Conservation (phyloP, 1,284 basidiomycete species). For the Cutaneotrichosporon daszewskae region DNA sequence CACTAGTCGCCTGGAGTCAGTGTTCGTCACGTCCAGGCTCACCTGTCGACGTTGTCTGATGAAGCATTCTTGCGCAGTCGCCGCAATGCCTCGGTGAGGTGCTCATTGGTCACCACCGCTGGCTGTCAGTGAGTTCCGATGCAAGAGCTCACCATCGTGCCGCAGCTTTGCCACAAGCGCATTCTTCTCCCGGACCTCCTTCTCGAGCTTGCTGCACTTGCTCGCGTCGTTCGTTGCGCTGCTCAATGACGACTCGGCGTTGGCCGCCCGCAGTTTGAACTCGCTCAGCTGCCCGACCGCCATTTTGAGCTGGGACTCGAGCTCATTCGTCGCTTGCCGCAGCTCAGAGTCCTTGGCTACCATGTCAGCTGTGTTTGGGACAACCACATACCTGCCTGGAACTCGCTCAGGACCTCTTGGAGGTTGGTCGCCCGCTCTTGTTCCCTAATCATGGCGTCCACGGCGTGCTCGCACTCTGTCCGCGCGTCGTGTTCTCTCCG, state of each 20-base stretch:
- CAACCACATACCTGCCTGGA: slow-evolving; percentile 68
- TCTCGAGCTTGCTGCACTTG: slow-evolving; percentile 66
- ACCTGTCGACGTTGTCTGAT: slow-evolving; percentile 80
- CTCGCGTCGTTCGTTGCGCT: slow-evolving; percentile 64
- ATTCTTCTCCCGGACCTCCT: slow-evolving; percentile 91
- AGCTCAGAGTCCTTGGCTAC: slow-evolving; percentile 54
- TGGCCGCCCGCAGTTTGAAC: slow-evolving; percentile 75
- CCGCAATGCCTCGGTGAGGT: slow-evolving; percentile 93
- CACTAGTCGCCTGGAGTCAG: slow-evolving; percentile 63
- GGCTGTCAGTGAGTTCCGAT: slow-evolving; percentile 10
- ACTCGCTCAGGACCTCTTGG: slow-evolving; percentile 89
- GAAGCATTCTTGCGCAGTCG: slow-evolving; percentile 77
- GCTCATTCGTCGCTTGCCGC: slow-evolving; percentile 70
- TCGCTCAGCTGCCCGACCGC: slow-evolving; percentile 71
- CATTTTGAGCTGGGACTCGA: slow-evolving; percentile 66
- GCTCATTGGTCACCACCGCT: slow-evolving; percentile 96
- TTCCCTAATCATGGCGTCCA: slow-evolving; percentile 61
- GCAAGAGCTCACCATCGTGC: slow-evolving; percentile 72
- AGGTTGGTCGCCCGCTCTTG: slow-evolving; percentile 73
- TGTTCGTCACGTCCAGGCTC: slow-evolving; percentile 7
- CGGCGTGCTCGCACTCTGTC: slow-evolving; percentile 55
- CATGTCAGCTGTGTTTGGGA: slow-evolving; percentile 9
- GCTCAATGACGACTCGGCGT: slow-evolving; percentile 70
- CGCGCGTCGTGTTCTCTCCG: slow-evolving; percentile 63
- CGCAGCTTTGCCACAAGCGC: slow-evolving; percentile 84